Evolutionary conservation across 2,329 filamentous ascomycete species (phyloP), one percentile per base, ranked within the genome.

Genomic region (Fusarium vanettenii): DNA sequence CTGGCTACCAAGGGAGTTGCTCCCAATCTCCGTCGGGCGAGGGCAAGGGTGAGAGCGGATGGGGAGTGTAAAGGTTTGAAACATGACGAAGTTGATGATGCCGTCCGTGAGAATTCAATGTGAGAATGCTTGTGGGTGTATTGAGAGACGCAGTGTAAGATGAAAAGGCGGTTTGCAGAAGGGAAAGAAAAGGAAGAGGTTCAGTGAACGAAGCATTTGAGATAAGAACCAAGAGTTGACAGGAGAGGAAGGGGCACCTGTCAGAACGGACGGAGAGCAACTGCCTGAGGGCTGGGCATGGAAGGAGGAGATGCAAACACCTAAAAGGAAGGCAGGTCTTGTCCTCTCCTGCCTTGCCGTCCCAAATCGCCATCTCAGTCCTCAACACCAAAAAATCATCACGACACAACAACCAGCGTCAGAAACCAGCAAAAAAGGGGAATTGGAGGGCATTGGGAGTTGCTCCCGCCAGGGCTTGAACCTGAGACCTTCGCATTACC

Each of bases 401-500:
- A 22, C 22, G 7, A 57, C 27, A 20, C 37, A 59, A 57, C 37
- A 37, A 13, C 55, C 27, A 29, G 14, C 6, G 5, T 48, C 11
- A 18, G 33, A 10, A 64, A 31, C 18, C 1, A 1, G 1, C 39
- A 74, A 76, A 78, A 74, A 71, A 3, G 3, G 11, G 2, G 29
- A 70, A 68, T 45, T 29, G 37, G 68, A 78, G 20, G 75, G 75
- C 78, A 16, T 33, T 61, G 76, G 70, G 76, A 76, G 67, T 66
- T 75, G 78, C 78, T 79, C 78, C 78, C 78, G 76, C 78, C 78
- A 79, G 78, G 78, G 78, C 77, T 79, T 79, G 78, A 79, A 79
- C 78, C 78, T 78, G 78, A 79, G 78, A 78, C 78, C 78, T 78
- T 79, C 78, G 78, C 78, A 79, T 79, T 29, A 79, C 78, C 63